A percentile compares a stretch with the other conserved stretches of the same genome.
These are phyloP conservation scores for Boletales sp. DNA, from an alignment of 768 basidiomycete species.

Conservation along the genomic window DNA sequence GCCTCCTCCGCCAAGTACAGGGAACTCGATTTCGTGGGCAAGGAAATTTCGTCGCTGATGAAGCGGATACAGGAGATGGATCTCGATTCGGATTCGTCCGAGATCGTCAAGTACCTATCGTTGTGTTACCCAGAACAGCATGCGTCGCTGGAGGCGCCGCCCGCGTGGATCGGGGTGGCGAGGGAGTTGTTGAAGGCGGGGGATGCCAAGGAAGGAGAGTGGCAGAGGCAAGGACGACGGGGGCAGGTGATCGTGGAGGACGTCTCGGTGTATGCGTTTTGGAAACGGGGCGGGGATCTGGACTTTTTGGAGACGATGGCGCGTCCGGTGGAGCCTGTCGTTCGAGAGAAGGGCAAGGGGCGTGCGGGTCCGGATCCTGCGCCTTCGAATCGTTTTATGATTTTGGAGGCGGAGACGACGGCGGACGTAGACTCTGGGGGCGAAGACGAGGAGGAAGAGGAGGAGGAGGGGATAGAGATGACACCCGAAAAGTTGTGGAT, in stretches of 20 bases:
- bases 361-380: not conserved
- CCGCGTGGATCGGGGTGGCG: conserved; percentile 42
- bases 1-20: conserved; percentile 32
- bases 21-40: conserved; percentile 43
- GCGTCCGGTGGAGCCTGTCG: not conserved
- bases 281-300: conserved; percentile 47
- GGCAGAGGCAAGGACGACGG: conserved; percentile 33
- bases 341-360: not conserved
- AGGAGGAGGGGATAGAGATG: conserved; percentile 3
- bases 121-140: conserved; percentile 48
- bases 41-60: conserved; percentile 47
- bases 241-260: conserved; percentile 22
- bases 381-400: conserved; percentile 17
- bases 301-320: conserved; percentile 37
- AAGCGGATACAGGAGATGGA: conserved; percentile 33
- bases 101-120: conserved; percentile 41
- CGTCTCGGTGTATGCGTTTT: conserved; percentile 45
- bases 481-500: conserved; percentile 32
- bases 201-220: conserved; percentile 20
- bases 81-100: conserved; percentile 32
- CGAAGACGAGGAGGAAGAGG: conserved; percentile 7
- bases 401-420: not conserved
- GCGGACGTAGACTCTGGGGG: not conserved
- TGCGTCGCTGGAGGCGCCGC: conserved; percentile 39
- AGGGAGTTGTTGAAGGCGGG: conserved; percentile 14